These are phyloP conservation scores for Tolypocladium ophioglossoides DNA, from an alignment of 2,329 filamentous ascomycete species.

Conservation along the genomic window DNA sequence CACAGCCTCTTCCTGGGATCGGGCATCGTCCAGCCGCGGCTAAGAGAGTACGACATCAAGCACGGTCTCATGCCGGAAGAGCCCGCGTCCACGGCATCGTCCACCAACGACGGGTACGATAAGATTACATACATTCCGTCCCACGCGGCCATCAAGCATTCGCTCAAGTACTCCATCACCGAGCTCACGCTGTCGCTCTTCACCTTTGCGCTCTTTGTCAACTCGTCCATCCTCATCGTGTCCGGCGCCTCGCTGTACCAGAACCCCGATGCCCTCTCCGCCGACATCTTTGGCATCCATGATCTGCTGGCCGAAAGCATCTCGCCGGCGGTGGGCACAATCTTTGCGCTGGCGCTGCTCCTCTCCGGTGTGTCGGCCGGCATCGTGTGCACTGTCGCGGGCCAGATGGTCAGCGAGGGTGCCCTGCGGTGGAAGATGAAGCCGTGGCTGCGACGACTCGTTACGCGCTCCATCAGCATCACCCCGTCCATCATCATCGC, in stretches of 20 bases:
- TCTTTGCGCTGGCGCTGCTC: constrained; percentile 76
- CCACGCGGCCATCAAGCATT: constrained; percentile 60
- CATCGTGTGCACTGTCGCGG: constrained; percentile 81
- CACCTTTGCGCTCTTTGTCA: constrained; percentile 77
- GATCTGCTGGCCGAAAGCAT: constrained; percentile 57
- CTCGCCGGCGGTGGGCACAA: constrained; percentile 62
- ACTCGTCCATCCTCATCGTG: constrained; percentile 72
- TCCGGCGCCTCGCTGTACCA: constrained; percentile 67
- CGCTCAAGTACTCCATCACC: constrained; percentile 60
- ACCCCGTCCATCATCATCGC: constrained; percentile 77
- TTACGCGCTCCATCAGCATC: constrained; percentile 73
- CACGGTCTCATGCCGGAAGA: constrained; percentile 38
- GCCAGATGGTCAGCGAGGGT: constrained; percentile 82
- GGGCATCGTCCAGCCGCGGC: constrained; percentile 56
- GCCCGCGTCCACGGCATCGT: constrained; percentile 10
- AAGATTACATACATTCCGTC: constrained; percentile 60
- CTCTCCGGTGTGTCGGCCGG: constrained; percentile 73
- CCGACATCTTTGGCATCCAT: constrained; percentile 79
- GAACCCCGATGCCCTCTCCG: constrained; percentile 48
- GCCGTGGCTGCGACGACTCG: constrained; percentile 68
- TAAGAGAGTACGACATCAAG: constrained; percentile 51
- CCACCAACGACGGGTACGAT: constrained; percentile 19
- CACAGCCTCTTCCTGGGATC: constrained; percentile 59
- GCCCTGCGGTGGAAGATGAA: constrained; percentile 63
- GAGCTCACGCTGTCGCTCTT: constrained; percentile 66